These are phyloP conservation scores for Boeremia exigua DNA, from an alignment of 2,329 filamentous ascomycete genomes.

Conservation along the genomic window DNA sequence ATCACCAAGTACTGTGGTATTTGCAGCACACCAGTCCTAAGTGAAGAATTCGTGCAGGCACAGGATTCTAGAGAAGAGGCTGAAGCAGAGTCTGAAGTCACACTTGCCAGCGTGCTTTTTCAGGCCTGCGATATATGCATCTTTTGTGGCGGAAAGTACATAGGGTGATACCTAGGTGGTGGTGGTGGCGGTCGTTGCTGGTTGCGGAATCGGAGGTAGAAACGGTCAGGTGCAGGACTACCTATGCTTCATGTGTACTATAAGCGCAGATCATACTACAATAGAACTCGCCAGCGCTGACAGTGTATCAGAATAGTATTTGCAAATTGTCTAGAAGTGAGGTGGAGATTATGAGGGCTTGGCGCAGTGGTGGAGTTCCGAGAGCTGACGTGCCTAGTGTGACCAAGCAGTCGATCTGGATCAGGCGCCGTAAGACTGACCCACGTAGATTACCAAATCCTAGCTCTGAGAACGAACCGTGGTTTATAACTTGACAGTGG, in stretches of 20 bases:
- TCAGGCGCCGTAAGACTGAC: no score
- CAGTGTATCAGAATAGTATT: neutral
- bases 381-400: neutral
- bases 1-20: conserved; percentile 60
- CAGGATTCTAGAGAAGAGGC: conserved; percentile 23
- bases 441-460: neutral
- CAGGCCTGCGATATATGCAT: conserved; percentile 46
- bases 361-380: neutral
- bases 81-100: conserved; percentile 18
- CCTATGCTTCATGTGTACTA: no score
- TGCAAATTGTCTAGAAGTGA: neutral
- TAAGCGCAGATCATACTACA: no score
- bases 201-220: no score
- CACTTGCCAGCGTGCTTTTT: conserved; percentile 41
- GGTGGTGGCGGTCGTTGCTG: no score
- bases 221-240: no score
- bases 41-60: conserved; percentile 48
- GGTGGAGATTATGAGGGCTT: neutral
- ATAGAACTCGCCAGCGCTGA: neutral
- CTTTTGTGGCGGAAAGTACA: conserved; percentile 47
- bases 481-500: neutral
- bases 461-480: neutral
- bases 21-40: conserved; percentile 58
- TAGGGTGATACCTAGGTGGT: conserved; percentile 14
- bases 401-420: neutral